Conservation (phyloP, 768 basidiomycete genomes). For the Serendipita vermifera region DNA sequence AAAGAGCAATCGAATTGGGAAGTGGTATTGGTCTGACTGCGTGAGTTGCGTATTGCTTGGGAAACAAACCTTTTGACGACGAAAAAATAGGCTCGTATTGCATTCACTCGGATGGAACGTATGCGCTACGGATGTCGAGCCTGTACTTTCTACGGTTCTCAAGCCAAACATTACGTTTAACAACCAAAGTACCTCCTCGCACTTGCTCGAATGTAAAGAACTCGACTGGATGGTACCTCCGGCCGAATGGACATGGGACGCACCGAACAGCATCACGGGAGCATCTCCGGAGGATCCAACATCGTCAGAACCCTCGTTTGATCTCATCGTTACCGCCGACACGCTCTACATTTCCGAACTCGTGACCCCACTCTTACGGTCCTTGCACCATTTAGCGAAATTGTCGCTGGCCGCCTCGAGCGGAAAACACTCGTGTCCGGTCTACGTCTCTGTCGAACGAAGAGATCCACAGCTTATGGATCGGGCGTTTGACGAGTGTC, state of each 20-base stretch:
- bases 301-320: slow-evolving; percentile 39
- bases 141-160: slow-evolving; percentile 53
- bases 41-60: slow-evolving; percentile 28
- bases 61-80: background rate
- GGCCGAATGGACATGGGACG: slow-evolving; percentile 43
- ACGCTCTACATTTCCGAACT: slow-evolving; percentile 59
- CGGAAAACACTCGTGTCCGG: slow-evolving; percentile 29
- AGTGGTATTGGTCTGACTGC: slow-evolving; percentile 71
- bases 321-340: slow-evolving; percentile 72
- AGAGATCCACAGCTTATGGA: slow-evolving; percentile 60
- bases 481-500: slow-evolving; percentile 42
- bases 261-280: slow-evolving; percentile 28
- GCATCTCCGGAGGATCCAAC: slow-evolving; percentile 11
- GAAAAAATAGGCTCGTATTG: slow-evolving; percentile 41
- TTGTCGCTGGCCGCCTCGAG: slow-evolving; percentile 11
- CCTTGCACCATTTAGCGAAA: slow-evolving; percentile 41
- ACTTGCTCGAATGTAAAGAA: slow-evolving; percentile 44
- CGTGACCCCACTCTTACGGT: slow-evolving; percentile 53
- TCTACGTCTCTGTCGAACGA: slow-evolving; percentile 60
- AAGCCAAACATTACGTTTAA: slow-evolving; percentile 47
- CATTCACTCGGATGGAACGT: slow-evolving; percentile 61
- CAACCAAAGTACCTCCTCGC: slow-evolving; percentile 19
- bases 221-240: slow-evolving; percentile 58
- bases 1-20: slow-evolving; percentile 59
- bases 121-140: slow-evolving; percentile 58